phyloP scores from a whole-genome alignment of 78 protist genomes.

The Protostelium mycophagum region DNA sequence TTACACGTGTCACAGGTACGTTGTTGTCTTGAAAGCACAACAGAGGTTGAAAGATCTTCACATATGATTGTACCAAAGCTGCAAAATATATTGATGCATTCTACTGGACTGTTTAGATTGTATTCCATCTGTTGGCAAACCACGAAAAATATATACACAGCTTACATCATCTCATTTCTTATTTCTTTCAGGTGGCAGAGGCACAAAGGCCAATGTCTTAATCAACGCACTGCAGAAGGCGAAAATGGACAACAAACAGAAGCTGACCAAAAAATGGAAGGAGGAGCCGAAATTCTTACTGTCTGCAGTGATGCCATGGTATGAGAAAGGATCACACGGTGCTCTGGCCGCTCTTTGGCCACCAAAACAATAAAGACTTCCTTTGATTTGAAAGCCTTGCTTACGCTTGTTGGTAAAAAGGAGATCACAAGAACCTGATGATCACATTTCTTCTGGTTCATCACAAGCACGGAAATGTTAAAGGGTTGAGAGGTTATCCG shows the following conservation, averaged over 20 bases:
- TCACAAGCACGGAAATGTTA: too few species aligned
- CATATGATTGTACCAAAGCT: slow-evolving; percentile 33
- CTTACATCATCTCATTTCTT: background rate
- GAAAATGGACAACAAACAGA: background rate
- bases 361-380: background rate
- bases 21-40: background rate
- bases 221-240: background rate
- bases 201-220: slow-evolving; percentile 14
- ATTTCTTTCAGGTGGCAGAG: slow-evolving; percentile 22
- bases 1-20: background rate
- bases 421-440: too few species aligned
- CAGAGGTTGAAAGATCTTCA: background rate
- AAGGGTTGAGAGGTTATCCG: too few species aligned
- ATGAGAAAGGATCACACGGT: slow-evolving; percentile 1
- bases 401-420: too few species aligned
- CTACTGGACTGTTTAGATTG: slow-evolving; percentile 6
- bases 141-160: background rate
- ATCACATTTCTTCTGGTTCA: too few species aligned
- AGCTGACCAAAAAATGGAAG: slow-evolving; percentile 16
- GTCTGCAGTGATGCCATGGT: slow-evolving; percentile 27
- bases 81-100: slow-evolving; percentile 26
- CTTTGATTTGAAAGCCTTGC: background rate
- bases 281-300: slow-evolving; percentile 26
- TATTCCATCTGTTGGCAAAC: background rate
- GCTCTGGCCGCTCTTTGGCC: background rate